phyloP scores from a whole-genome alignment of 2,329 filamentous ascomycete species.

The Ophiostoma fasciatum region DNA sequence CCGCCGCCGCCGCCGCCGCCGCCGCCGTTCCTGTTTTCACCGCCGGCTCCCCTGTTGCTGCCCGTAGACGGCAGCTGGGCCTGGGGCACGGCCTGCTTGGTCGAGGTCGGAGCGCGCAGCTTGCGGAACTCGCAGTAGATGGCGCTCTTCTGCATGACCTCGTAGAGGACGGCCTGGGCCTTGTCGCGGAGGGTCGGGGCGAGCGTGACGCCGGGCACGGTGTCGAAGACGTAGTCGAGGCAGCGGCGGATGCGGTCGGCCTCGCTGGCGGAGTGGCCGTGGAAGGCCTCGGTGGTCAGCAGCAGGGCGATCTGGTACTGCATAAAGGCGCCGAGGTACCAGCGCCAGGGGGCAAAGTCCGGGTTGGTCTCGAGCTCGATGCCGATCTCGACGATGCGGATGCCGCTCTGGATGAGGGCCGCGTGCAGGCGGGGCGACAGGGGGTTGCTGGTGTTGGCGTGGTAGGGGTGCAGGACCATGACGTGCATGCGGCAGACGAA shows the following conservation, averaged over 20 bases:
- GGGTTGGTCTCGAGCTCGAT: constrained; percentile 30
- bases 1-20: constrained; percentile 1
- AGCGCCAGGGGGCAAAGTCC: constrained; percentile 43
- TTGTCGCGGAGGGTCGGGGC: constrained; percentile 35
- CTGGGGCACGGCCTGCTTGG: constrained; percentile 22
- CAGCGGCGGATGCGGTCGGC: constrained; percentile 55
- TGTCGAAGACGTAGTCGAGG: constrained; percentile 58
- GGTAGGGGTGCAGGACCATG: constrained; percentile 54
- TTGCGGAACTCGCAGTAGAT: constrained; percentile 45
- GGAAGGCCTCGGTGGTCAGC: constrained; percentile 52
- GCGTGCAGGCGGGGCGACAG: constrained; percentile 49
- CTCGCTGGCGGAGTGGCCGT: constrained; percentile 38
- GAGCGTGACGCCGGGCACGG: constrained; percentile 25
- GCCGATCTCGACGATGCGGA: constrained; percentile 32
- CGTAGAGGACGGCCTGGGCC: constrained; percentile 42
- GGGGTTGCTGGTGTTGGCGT: constrained; percentile 28
- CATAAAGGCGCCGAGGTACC: constrained; percentile 58
- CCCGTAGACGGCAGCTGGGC: constrained; percentile 17
- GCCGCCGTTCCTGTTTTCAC: too few species aligned
- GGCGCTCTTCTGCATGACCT: constrained; percentile 45
- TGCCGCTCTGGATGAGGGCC: constrained; percentile 47
- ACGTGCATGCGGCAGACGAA: constrained; percentile 48
- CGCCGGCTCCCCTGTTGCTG: constrained; percentile 1
- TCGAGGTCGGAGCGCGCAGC: constrained; percentile 34
- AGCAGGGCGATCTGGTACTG: constrained; percentile 60